Conservation (phyloP, 192 early-diverging fungal species). For the Coemansia sp. region DNA sequence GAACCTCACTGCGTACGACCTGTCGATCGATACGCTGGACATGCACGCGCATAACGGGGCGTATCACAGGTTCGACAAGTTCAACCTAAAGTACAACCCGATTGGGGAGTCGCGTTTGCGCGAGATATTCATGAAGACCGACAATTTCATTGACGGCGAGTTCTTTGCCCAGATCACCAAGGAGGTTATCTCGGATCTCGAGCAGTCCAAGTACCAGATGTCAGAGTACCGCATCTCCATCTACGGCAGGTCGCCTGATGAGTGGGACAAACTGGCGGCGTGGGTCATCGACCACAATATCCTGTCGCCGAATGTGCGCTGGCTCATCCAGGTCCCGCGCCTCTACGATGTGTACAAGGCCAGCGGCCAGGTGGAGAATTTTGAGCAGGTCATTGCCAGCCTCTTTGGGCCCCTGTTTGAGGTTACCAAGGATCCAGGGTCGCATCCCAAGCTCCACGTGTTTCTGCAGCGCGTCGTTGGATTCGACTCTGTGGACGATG, state of each 20-base stretch:
- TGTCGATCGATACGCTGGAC: constrained; percentile 92
- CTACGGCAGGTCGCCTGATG: constrained; percentile 77
- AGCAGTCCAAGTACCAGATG: constrained; percentile 93
- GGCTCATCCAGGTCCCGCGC: constrained; percentile 91
- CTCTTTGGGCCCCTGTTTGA: constrained; percentile 90
- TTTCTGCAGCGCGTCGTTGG: constrained; percentile 93
- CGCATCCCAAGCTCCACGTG: constrained; percentile 87
- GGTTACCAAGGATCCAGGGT: constrained; percentile 79
- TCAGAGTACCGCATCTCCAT: constrained; percentile 92
- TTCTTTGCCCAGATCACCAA: constrained; percentile 93
- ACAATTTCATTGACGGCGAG: constrained; percentile 82
- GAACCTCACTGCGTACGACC: constrained; percentile 88
- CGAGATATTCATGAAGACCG: constrained; percentile 95
- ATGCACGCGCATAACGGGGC: constrained; percentile 97
- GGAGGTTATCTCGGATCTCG: constrained; percentile 86
- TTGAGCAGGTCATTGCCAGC: constrained; percentile 77
- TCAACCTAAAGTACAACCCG: constrained; percentile 96
- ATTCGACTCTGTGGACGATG: constrained; percentile 94
- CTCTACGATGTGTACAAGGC: constrained; percentile 86
- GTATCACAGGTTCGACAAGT: constrained; percentile 96
- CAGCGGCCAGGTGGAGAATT: constrained; percentile 60
- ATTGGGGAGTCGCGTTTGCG: constrained; percentile 90
- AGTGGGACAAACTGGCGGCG: constrained; percentile 93
- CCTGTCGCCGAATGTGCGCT: constrained; percentile 88
- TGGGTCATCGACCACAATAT: constrained; percentile 92